Evolutionary conservation across 2,329 filamentous ascomycete genomes (phyloP).

Genomic region (Aspergillus sp.): DNA sequence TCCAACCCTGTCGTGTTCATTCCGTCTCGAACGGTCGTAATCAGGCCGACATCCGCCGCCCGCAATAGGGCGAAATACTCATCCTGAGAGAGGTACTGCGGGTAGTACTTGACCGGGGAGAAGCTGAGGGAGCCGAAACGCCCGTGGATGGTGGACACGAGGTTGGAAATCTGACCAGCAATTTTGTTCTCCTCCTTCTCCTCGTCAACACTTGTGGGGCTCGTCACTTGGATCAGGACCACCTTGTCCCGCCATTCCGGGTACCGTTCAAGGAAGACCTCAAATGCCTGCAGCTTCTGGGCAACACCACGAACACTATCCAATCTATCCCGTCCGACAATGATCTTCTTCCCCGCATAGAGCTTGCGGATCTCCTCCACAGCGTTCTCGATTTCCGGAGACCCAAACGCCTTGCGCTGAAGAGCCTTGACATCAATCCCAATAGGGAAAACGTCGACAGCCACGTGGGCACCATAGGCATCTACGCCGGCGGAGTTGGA

Average conservation of each 20-base stretch:
- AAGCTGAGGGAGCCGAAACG: conserved; percentile 83
- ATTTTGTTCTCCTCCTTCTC: conserved; percentile 79
- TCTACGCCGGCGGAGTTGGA: conserved; percentile 83
- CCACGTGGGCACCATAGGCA: conserved; percentile 82
- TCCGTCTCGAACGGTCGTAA: conserved; percentile 92
- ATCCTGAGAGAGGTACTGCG: conserved; percentile 82
- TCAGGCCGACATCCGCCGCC: conserved; percentile 84
- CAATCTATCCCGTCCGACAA: conserved; percentile 89
- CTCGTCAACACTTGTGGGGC: conserved; percentile 75
- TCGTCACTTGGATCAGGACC: conserved; percentile 92
- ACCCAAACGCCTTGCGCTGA: conserved; percentile 69
- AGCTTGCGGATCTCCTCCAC: conserved; percentile 69
- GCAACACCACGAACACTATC: conserved; percentile 89
- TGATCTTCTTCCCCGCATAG: conserved; percentile 89
- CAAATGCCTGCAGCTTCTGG: conserved; percentile 94
- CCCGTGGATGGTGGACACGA: conserved; percentile 90
- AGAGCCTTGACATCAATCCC: conserved; percentile 87
- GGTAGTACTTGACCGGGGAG: conserved; percentile 89
- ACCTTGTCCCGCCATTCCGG: conserved; percentile 91
- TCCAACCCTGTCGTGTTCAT: conserved; percentile 98
- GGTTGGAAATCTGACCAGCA: conserved; percentile 82
- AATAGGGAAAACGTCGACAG: conserved; percentile 90
- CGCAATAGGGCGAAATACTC: conserved; percentile 95
- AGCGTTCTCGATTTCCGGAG: conserved; percentile 67
- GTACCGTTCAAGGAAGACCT: conserved; percentile 84